A percentile compares a stretch with the other conserved stretches of the same genome.
These are phyloP conservation scores for Panicum hallii DNA, from an alignment of 202 grass and related monocot genomes.

Conservation along the genomic window DNA sequence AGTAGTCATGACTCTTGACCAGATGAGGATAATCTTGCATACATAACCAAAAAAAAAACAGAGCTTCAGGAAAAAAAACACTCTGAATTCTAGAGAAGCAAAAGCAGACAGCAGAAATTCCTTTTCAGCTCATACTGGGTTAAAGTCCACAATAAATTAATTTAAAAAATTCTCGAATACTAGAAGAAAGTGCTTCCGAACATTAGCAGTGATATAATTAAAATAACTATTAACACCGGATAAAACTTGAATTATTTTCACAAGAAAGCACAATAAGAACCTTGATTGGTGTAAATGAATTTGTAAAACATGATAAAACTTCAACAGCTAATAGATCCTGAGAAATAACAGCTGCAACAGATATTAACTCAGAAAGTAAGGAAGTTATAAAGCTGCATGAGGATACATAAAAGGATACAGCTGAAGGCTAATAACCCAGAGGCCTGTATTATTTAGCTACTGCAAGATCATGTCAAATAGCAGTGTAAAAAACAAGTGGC, in stretches of 20 bases:
- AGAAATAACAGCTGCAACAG: neutral
- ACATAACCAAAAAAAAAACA: neutral
- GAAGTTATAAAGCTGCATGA: slow-evolving; percentile 47
- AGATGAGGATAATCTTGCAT: neutral
- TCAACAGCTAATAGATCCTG: slow-evolving; percentile 15
- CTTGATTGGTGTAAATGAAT: slow-evolving; percentile 25
- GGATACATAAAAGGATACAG: slow-evolving; percentile 92
- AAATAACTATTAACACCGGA: slow-evolving; percentile 2
- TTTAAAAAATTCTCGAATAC: neutral
- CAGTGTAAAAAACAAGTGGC: slow-evolving; percentile 45
- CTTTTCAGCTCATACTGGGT: neutral
- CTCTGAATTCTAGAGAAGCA: neutral
- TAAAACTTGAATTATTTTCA: slow-evolving; percentile 3
- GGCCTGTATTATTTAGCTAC: slow-evolving; percentile 50
- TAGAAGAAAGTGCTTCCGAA: slow-evolving; percentile 30
- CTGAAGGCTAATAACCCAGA: slow-evolving; percentile 55
- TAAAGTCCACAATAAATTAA: slow-evolving; percentile 22
- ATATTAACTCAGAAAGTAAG: slow-evolving; percentile 29
- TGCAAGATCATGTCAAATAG: slow-evolving; percentile 62
- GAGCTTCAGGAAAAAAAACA: neutral
- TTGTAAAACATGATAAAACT: neutral
- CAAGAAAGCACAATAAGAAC: neutral
- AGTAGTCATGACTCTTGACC: neutral
- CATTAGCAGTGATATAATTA: slow-evolving; percentile 4
- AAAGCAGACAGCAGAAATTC: slow-evolving; percentile 28